Evolutionary conservation across 345 rosid genomes (phyloP).

Genomic region (Populus simonii): DNA sequence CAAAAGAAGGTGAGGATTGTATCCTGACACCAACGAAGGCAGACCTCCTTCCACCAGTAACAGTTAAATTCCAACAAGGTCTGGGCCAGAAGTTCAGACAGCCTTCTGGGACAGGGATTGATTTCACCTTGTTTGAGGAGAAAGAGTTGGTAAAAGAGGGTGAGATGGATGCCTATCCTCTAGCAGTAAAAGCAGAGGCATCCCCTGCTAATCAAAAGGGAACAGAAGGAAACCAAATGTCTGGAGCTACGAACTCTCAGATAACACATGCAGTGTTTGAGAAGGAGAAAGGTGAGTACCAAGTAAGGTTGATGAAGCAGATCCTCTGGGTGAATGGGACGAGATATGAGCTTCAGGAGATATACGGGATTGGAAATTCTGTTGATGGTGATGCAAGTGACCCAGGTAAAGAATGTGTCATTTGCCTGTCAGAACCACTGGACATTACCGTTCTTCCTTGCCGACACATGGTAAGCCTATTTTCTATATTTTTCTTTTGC

Average conservation of each 20-base stretch:
- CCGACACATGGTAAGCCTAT: constrained; percentile 80
- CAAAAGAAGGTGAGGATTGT: constrained; percentile 77
- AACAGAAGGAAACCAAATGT: constrained; percentile 41
- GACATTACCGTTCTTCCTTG: constrained; percentile 97
- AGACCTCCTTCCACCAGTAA: constrained; percentile 56
- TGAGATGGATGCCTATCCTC: constrained; percentile 52
- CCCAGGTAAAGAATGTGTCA: constrained; percentile 88
- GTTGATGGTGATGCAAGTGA: constrained; percentile 81
- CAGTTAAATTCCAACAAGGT: constrained; percentile 67
- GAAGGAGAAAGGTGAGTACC: constrained; percentile 70
- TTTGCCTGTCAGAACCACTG: constrained; percentile 90
- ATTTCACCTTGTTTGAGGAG: constrained; percentile 64
- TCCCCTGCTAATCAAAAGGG: constrained; percentile 22
- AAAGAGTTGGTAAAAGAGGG: constrained; percentile 44
- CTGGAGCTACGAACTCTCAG: constrained; percentile 59
- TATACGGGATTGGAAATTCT: constrained; percentile 88
- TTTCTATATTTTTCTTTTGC: not conserved
- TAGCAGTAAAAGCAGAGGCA: constrained; percentile 88
- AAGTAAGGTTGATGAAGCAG: constrained; percentile 73
- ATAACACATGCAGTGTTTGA: constrained; percentile 73
- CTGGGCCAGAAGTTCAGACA: constrained; percentile 90
- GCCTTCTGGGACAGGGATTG: constrained; percentile 77
- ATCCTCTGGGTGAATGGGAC: constrained; percentile 70
- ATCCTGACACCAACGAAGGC: constrained; percentile 59
- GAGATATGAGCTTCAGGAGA: constrained; percentile 93